A percentile compares a stretch with the other conserved stretches of the same genome.
These are phyloP conservation scores for Physcomitrium patens DNA, from an alignment of 225 moss, liverwort and hornwort genomes.

Conservation along the genomic window DNA sequence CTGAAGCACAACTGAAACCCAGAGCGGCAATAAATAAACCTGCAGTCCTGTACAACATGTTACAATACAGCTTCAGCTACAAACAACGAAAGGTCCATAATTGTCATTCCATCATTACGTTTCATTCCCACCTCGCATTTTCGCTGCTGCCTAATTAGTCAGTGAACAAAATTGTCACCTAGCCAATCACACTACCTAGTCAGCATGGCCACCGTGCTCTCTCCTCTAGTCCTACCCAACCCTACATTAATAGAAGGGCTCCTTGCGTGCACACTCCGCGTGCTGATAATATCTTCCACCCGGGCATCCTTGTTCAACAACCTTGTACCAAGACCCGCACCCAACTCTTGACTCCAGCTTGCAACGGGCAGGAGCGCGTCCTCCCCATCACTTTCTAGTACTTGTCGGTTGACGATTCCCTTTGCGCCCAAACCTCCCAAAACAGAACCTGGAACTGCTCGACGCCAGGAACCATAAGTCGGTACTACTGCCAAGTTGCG, in stretches of 20 bases:
- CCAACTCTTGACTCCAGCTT: conserved; percentile 99
- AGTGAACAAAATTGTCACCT: conserved; percentile 62
- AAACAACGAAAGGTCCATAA: conserved; percentile 72
- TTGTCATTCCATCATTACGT: conserved; percentile 57
- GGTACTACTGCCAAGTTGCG: conserved; percentile 43
- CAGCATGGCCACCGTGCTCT: conserved; percentile 93
- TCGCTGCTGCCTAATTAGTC: conserved; percentile 59
- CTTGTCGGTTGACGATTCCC: conserved; percentile 62
- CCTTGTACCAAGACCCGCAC: conserved; percentile 93
- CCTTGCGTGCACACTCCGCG: conserved; percentile 49
- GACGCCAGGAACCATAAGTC: conserved; percentile 95
- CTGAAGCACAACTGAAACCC: conserved; percentile 47
- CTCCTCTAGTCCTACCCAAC: conserved; percentile 80
- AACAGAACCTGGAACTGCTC: conserved; percentile 52
- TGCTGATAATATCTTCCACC: conserved; percentile 41
- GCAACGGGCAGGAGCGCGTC: conserved; percentile 98
- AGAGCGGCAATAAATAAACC: conserved; percentile 52
- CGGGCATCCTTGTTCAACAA: conserved; percentile 72
- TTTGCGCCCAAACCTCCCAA: conserved; percentile 29
- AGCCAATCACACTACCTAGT: conserved; percentile 65
- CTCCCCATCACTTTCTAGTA: conserved; percentile 70
- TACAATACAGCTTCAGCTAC: conserved; percentile 78
- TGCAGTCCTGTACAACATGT: conserved; percentile 93
- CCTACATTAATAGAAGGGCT: conserved; percentile 46
- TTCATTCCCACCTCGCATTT: conserved; percentile 72